phyloP scores from a whole-genome alignment of 768 basidiomycete species.

The Tricholoma flavovirens region DNA sequence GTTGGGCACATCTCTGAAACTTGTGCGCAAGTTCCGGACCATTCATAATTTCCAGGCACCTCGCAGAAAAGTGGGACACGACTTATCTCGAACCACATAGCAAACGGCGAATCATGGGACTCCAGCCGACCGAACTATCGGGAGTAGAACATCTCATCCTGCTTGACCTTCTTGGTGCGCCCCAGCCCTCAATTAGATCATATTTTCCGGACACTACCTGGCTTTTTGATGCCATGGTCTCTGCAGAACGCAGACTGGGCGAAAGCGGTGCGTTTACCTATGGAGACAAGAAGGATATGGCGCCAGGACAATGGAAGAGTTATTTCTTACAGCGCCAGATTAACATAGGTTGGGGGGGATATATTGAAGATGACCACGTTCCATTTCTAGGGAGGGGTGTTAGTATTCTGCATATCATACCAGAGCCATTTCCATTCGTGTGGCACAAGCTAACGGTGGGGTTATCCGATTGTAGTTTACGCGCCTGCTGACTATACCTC shows the following conservation, averaged over 20 bases:
- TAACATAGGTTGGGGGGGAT: slow-evolving; percentile 36
- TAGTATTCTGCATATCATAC: slow-evolving; percentile 83
- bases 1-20: slow-evolving; percentile 34
- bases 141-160: slow-evolving; percentile 89
- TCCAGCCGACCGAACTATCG: slow-evolving; percentile 57
- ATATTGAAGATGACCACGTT: slow-evolving; percentile 89
- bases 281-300: slow-evolving; percentile 37
- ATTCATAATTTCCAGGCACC: slow-evolving; percentile 50
- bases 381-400: slow-evolving; percentile 86
- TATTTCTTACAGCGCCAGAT: slow-evolving; percentile 53
- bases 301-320: slow-evolving; percentile 47
- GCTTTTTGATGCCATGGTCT: slow-evolving; percentile 77
- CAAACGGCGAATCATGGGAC: slow-evolving; percentile 52
- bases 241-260: slow-evolving; percentile 67
- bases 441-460: slow-evolving; percentile 78
- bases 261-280: slow-evolving; percentile 56
- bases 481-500: slow-evolving; percentile 3
- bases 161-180: slow-evolving; percentile 85
- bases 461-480: slow-evolving; percentile 14
- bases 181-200: slow-evolving; percentile 67
- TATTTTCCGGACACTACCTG: slow-evolving; percentile 88
- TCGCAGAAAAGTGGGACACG: slow-evolving; percentile 79
- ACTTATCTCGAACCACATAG: slow-evolving; percentile 57
- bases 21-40: not conserved
- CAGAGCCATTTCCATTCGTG: slow-evolving; percentile 82